Base-by-base conservation (phyloP, 306 rosid species). In the Styphnolobium japonicum region DNA sequence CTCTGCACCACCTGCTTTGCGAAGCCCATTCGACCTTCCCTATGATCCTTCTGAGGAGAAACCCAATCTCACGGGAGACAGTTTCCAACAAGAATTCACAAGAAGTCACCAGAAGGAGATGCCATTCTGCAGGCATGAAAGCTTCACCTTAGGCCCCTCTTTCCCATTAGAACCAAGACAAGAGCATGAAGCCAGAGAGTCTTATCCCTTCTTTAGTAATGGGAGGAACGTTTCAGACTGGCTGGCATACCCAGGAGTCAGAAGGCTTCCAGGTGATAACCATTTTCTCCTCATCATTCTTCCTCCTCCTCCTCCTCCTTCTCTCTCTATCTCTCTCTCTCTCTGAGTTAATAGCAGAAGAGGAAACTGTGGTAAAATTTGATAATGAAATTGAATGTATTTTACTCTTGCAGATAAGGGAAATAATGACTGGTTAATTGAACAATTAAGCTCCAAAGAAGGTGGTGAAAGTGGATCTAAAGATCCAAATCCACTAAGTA, bases 21-120 rank as follows among this genome's bases (percentile, higher is more conserved):
- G 91, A 77, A 91, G 94, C 78, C 97, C 98, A 16, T 95, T 91
- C 51, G 97, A 95, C 76, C 84, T 87, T 81, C 98, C 97, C 1
- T 95, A 88, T 75, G 95, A 91, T 34, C 90, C 96, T 46, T 81
- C 63, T 14, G 97, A 93, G 58, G 95, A 91, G 82, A 92, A 85
- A 84, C 98, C 96, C 0, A 80, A 72, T 76, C 97, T 94, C 39
- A 89, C 70, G 45, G 85, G 86, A 1, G 98, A 86, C 11, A 88
- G 89, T 82, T 89, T 90, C 75, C 82, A 83, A 19, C 88, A 85
- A 74, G 99, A 93, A 57, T 90, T 93, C 62, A 67, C 81, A 42
- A 62, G n/a, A 42, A 62, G n/a, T 37, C 64, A 60, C 77, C 91
- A 77, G 18, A 88, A 82, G 78, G 91, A 86, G 2, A 67, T 80